Conservation (phyloP, 1,284 basidiomycete genomes). For the Ganoderma lucidum region DNA sequence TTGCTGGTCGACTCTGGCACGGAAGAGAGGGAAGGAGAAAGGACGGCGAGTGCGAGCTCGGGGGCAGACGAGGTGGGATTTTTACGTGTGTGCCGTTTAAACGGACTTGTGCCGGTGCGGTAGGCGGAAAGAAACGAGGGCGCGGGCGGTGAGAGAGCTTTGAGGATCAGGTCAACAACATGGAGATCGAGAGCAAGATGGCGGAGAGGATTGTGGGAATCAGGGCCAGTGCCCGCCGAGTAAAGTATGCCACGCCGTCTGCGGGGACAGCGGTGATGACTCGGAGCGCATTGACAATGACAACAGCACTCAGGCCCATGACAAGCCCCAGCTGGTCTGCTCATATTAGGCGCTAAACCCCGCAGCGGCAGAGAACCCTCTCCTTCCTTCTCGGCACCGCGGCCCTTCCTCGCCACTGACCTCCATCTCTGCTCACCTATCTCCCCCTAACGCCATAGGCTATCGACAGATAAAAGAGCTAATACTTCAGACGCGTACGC, state of each 20-base stretch:
- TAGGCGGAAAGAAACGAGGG: background rate
- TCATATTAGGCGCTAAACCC: background rate
- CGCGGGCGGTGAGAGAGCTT: background rate
- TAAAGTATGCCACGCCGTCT: background rate
- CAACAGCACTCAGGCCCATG: background rate
- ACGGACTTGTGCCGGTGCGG: conserved; percentile 1
- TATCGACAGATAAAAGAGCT: too few relatives aligned
- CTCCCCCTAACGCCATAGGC: background rate
- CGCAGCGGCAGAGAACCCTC: too few relatives aligned
- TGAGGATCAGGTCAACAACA: conserved; percentile 7
- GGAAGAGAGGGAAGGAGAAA: background rate
- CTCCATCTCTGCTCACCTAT: background rate
- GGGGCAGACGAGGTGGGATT: background rate
- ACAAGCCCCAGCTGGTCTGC: background rate
- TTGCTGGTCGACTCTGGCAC: conserved; percentile 8
- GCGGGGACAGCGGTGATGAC: background rate
- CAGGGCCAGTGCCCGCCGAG: background rate
- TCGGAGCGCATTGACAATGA: background rate
- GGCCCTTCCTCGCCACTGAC: background rate
- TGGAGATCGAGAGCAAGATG: background rate
- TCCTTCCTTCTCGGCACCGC: background rate
- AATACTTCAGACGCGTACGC: background rate
- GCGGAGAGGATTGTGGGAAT: background rate
- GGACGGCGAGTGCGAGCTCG: background rate
- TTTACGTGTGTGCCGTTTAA: conserved; percentile 12